These are phyloP conservation scores for Rhododendron henanense DNA, from an alignment of 148 eudicot species.

Conservation along the genomic window DNA sequence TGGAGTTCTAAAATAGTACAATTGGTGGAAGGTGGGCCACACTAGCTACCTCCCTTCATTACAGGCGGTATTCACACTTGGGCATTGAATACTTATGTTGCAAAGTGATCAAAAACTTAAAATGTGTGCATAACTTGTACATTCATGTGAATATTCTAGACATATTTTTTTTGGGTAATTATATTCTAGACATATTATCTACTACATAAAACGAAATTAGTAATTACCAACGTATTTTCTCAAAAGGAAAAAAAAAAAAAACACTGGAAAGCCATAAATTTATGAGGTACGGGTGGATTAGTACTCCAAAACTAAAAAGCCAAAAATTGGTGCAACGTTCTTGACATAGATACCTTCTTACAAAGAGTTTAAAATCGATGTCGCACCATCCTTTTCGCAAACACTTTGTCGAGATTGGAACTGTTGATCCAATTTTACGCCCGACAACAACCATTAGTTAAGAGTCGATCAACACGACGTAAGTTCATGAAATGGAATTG, in stretches of 20 bases:
- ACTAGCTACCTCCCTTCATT: background rate
- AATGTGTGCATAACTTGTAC: background rate
- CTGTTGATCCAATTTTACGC: background rate
- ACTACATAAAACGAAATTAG: background rate
- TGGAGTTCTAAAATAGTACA: background rate
- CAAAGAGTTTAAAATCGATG: background rate
- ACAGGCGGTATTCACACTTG: background rate
- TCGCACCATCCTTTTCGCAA: background rate
- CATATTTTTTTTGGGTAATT: background rate
- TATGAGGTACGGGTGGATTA: background rate
- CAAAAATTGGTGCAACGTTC: background rate
- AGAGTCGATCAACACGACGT: background rate
- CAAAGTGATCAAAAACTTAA: too few species aligned
- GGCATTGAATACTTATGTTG: background rate
- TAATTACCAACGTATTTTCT: background rate
- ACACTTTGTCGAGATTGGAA: background rate
- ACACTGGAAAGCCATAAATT: background rate
- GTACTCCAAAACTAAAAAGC: background rate
- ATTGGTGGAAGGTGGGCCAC: background rate
- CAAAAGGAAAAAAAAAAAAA: too few species aligned
- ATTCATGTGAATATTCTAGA: background rate
- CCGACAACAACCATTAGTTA: background rate
- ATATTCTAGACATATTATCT: background rate
- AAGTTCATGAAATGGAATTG: background rate
- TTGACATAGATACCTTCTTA: background rate